Percentiles rank a stretch among this genome's conserved stretches.
These are phyloP conservation scores for Monosporascus sp. DNA, from an alignment of 2,329 filamentous ascomycete species.

Conservation along the genomic window DNA sequence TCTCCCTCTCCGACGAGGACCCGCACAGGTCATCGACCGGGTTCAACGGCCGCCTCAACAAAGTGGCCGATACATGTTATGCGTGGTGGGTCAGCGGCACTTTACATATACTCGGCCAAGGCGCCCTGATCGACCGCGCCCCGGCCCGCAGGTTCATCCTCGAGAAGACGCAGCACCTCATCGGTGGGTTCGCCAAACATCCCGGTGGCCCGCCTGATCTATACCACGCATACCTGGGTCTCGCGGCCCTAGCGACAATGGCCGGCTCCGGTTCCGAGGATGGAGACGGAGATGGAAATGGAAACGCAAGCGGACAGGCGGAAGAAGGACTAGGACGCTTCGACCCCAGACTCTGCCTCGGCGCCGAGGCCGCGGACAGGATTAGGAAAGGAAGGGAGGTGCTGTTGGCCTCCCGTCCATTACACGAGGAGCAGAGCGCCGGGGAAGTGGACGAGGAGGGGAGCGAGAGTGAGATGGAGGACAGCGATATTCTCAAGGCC, in stretches of 20 bases:
- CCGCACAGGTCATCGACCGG: conserved; percentile 39
- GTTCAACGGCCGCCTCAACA: conserved; percentile 88
- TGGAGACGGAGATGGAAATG: not conserved
- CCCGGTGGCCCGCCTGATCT: conserved; percentile 68
- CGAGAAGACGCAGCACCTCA: conserved; percentile 77
- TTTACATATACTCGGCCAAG: conserved; percentile 53
- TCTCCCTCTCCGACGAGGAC: conserved; percentile 25
- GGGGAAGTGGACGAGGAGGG: conserved; percentile 4
- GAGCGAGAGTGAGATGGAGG: conserved; percentile 3
- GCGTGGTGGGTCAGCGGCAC: conserved; percentile 84
- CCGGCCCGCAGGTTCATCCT: conserved; percentile 75
- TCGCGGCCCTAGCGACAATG: conserved; percentile 72
- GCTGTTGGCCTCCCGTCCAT: not conserved
- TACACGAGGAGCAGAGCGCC: not conserved
- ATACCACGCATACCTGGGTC: conserved; percentile 83
- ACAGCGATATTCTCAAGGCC: conserved; percentile 2
- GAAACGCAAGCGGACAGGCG: conserved; percentile 19
- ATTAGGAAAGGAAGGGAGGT: conserved; percentile 41
- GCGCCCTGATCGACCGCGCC: conserved; percentile 51
- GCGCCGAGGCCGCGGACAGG: conserved; percentile 49
- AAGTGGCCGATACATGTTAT: conserved; percentile 92
- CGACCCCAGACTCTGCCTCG: conserved; percentile 74
- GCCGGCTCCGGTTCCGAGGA: conserved; percentile 21
- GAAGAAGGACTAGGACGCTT: conserved; percentile 66
- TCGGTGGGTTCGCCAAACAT: conserved; percentile 77